phyloP scores from a whole-genome alignment of 495 filamentous ascomycete genomes.

The Lepraria neglecta region DNA sequence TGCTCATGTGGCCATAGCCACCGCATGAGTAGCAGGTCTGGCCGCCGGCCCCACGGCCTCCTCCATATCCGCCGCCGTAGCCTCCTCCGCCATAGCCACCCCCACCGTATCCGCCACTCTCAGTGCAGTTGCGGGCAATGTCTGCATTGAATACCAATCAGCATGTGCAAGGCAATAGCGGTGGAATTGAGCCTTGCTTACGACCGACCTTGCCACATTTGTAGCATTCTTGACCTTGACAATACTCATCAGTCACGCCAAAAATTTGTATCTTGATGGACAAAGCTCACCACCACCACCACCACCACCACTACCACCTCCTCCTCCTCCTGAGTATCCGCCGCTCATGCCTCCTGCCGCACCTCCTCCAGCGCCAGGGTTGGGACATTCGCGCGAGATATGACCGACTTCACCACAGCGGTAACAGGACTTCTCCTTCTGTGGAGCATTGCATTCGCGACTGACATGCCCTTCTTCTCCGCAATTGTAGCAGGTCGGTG shows the following conservation, averaged over 20 bases:
- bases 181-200: slow-evolving; percentile 17
- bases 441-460: slow-evolving; percentile 84
- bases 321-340: slow-evolving; percentile 32
- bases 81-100: slow-evolving; percentile 45
- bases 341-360: slow-evolving; percentile 37
- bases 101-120: slow-evolving; percentile 43
- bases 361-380: slow-evolving; percentile 47
- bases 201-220: slow-evolving; percentile 97
- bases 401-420: slow-evolving; percentile 82
- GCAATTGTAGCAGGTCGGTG: slow-evolving; percentile 88
- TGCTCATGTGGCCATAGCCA: slow-evolving; percentile 92
- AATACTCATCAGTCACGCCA: slow-evolving; percentile 1
- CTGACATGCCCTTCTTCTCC: slow-evolving; percentile 85
- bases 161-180: neutral
- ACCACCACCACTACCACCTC: slow-evolving; percentile 3
- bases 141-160: neutral
- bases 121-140: slow-evolving; percentile 89
- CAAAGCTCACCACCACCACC: slow-evolving; percentile 30
- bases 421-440: slow-evolving; percentile 96
- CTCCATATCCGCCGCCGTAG: slow-evolving; percentile 45
- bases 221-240: slow-evolving; percentile 75
- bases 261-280: neutral
- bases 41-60: slow-evolving; percentile 46
- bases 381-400: slow-evolving; percentile 86
- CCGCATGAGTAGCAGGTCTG: slow-evolving; percentile 97